These are phyloP conservation scores for Penicillium daleae DNA, from an alignment of 495 filamentous ascomycete genomes.

Conservation along the genomic window DNA sequence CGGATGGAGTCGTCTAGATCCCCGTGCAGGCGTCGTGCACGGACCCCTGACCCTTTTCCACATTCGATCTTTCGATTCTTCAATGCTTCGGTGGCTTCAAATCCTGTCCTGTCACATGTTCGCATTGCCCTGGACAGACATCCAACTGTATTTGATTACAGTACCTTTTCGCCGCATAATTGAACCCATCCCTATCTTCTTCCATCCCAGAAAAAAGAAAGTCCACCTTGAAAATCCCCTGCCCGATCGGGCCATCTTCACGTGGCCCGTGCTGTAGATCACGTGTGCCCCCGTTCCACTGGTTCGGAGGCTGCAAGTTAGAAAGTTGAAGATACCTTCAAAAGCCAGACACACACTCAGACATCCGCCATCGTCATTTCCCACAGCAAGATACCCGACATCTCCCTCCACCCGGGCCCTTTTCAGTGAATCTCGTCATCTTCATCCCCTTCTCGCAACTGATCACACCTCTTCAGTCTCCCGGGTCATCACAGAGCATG, in stretches of 20 bases:
- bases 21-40: neutral
- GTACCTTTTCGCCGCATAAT: neutral
- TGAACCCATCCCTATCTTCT: neutral
- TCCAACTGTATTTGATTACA: too few relatives aligned
- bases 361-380: neutral
- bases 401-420: neutral
- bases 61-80: constrained; percentile 4
- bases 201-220: neutral
- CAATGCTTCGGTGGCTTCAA: too few relatives aligned
- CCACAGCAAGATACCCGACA: neutral
- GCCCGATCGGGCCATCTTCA: constrained; percentile 7
- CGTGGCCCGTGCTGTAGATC: constrained; percentile 22
- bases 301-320: constrained; percentile 6
- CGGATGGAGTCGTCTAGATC: neutral
- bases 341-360: neutral
- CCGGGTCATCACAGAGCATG: constrained; percentile 44
- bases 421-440: neutral
- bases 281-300: constrained; percentile 13
- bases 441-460: neutral
- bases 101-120: too few relatives aligned
- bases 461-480: constrained; percentile 7
- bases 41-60: constrained; percentile 5
- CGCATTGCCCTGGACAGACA: too few relatives aligned
- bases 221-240: constrained; percentile 3
- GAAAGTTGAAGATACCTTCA: constrained; percentile 2